Percentiles rank a stretch among this genome's conserved stretches.
These are phyloP conservation scores for Pleurotus djamor DNA, from an alignment of 768 basidiomycete species.

Conservation along the genomic window DNA sequence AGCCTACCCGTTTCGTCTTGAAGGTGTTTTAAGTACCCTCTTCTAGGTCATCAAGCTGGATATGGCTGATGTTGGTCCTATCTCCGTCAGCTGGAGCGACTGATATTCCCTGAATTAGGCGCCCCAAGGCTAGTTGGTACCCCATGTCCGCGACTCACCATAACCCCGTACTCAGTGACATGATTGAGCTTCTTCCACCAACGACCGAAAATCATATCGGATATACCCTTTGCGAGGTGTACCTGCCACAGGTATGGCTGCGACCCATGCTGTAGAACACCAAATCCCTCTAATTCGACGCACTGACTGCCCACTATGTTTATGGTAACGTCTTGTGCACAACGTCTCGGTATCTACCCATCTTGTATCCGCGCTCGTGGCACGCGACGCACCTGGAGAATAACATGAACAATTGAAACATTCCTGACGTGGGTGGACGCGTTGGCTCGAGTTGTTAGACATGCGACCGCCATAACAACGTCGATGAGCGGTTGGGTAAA, in stretches of 20 bases:
- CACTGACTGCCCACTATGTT: too few species aligned
- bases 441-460: not conserved
- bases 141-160: too few species aligned
- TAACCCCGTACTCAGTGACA: too few species aligned
- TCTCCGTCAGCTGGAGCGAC: not conserved
- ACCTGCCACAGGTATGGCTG: too few species aligned
- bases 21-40: not conserved
- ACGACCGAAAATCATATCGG: too few species aligned
- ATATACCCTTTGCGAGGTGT: too few species aligned
- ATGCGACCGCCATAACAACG: not conserved
- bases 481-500: not conserved
- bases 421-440: not conserved
- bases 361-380: not conserved
- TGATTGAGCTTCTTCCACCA: too few species aligned
- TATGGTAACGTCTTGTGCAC: too few species aligned
- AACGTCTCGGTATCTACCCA: too few species aligned
- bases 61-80: not conserved
- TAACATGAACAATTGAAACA: not conserved
- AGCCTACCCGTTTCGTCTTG: not conserved
- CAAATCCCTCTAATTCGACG: too few species aligned
- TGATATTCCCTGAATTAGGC: not conserved
- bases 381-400: not conserved
- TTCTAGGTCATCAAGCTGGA: not conserved
- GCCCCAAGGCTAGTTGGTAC: too few species aligned
- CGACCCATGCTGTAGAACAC: too few species aligned